Evolutionary conservation across 345 rosid species (phyloP), one percentile per base, ranked within the genome.

Genomic region (Populus euphratica): DNA sequence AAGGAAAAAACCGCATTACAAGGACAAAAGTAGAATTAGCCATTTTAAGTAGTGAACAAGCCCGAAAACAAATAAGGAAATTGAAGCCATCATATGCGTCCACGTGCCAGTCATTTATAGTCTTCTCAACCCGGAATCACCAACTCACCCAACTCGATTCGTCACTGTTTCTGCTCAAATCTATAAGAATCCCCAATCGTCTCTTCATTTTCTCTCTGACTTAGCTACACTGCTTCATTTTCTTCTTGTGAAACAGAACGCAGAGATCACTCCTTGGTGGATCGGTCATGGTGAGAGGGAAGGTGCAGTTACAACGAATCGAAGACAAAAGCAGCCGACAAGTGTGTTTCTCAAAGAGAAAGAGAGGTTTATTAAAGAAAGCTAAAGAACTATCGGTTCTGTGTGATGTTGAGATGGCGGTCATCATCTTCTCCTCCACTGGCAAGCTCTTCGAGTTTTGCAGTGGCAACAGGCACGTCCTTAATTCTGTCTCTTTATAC

Each of bases 381-480:
- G 82, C 82, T 11, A 4, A 17, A 38, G 85, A 76, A 76, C 80
- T 73, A 11, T 52, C 82, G 9, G 73, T 79, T 18, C 76, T 76
- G 35, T 83, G 83, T 75, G 76, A 76, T 69, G 80, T 69, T 12
- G 80, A 79, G 13, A 25, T 79, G 62, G 78, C 78, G 6, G 72
- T 83, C 13, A n/a, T 68, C 52, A 31, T 83, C 69, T 76, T 83
- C 72, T 83, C 76, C 18, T 18, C 68, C 36, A 23, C 29, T 21
- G 85, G 85, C 68, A 73, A 75, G 56, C 80, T 83, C 61, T 83
- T 68, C 54, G 80, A 83, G 25, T 77, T 72, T 52, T 36, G 65
- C 61, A 54, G 61, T 21, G 52, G 43, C 20, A 52, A 67, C 50
- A 56, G 77, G 81, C 75, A 73, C 76, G 6, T 6, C 5, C 29